phyloP scores from a whole-genome alignment of 1,284 basidiomycete genomes.

The Ustilago trichophora region DNA sequence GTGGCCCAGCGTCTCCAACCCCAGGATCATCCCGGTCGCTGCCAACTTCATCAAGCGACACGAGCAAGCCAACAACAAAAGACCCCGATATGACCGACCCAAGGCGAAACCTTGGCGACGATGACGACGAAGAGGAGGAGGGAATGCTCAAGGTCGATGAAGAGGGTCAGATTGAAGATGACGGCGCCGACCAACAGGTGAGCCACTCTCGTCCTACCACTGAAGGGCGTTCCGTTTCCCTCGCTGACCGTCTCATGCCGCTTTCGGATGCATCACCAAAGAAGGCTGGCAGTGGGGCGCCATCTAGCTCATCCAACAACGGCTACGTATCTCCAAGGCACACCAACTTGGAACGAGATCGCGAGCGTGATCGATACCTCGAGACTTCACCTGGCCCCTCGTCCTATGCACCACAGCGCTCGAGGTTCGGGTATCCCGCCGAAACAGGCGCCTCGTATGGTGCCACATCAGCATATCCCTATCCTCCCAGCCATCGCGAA shows the following conservation, averaged over 20 bases:
- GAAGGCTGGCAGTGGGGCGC: constrained; percentile 5
- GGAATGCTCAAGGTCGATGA: constrained; percentile 47
- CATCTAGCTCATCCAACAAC: constrained; percentile 11
- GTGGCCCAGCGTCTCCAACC: no score
- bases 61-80: neutral
- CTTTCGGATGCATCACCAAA: constrained; percentile 18
- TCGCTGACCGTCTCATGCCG: constrained; percentile 35
- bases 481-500: constrained; percentile 27
- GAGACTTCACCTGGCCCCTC: constrained; percentile 37
- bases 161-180: constrained; percentile 49
- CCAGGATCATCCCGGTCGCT: no score
- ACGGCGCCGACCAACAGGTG: constrained; percentile 27
- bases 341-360: constrained; percentile 22
- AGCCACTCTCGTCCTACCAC: constrained; percentile 28
- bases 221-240: constrained; percentile 14
- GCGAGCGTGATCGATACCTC: constrained; percentile 31
- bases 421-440: constrained; percentile 20
- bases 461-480: constrained; percentile 25
- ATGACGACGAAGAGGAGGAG: constrained; percentile 49
- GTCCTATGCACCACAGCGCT: constrained; percentile 25
- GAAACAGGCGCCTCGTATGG: constrained; percentile 20
- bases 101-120: constrained; percentile 2
- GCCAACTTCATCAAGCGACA: neutral
- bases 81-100: constrained; percentile 5
- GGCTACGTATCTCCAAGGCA: constrained; percentile 31